phyloP scores from a whole-genome alignment of 108 stramenopile species.

The Fragilaria crotonensis region DNA sequence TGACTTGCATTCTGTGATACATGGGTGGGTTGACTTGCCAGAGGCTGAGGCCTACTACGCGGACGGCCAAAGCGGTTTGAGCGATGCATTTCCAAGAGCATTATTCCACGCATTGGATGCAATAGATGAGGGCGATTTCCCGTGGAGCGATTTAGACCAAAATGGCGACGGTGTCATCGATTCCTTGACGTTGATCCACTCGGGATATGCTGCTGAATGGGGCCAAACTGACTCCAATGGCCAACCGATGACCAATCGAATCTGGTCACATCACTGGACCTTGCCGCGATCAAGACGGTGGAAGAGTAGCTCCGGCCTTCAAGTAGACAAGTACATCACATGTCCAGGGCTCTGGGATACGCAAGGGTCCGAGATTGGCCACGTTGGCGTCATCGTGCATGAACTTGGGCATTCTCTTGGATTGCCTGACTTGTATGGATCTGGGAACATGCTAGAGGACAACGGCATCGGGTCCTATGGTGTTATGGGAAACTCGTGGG shows the following conservation, averaged over 20 bases:
- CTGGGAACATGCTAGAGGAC: conserved; percentile 18
- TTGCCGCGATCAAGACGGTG: conserved; percentile 4
- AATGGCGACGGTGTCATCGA: conserved; percentile 34
- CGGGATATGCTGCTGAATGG: conserved; percentile 64
- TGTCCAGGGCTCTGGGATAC: conserved; percentile 16
- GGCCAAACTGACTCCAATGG: conserved; percentile 30
- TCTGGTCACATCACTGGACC: conserved; percentile 24
- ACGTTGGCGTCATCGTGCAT: conserved; percentile 26
- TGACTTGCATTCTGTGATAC: conserved; percentile 7
- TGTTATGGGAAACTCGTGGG: conserved; percentile 34
- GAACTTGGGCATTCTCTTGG: conserved; percentile 20
- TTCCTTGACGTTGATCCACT: conserved; percentile 47
- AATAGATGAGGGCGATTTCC: conserved; percentile 3
- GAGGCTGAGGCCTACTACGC: conserved; percentile 25
- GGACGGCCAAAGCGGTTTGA: conserved; percentile 12
- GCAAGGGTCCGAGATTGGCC: conserved; percentile 20
- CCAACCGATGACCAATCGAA: conserved; percentile 12
- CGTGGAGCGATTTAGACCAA: conserved; percentile 8
- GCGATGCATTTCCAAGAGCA: conserved; percentile 3
- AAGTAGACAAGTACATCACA: conserved; percentile 15
- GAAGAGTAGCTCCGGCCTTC: conserved; percentile 5
- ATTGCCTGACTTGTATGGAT: conserved; percentile 24
- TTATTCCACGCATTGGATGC: conserved; percentile 8
- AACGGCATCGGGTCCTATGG: conserved; percentile 22
- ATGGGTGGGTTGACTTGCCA: conserved; percentile 19